Conservation (phyloP, 768 basidiomycete species). For the Gymnopilus junonius region DNA sequence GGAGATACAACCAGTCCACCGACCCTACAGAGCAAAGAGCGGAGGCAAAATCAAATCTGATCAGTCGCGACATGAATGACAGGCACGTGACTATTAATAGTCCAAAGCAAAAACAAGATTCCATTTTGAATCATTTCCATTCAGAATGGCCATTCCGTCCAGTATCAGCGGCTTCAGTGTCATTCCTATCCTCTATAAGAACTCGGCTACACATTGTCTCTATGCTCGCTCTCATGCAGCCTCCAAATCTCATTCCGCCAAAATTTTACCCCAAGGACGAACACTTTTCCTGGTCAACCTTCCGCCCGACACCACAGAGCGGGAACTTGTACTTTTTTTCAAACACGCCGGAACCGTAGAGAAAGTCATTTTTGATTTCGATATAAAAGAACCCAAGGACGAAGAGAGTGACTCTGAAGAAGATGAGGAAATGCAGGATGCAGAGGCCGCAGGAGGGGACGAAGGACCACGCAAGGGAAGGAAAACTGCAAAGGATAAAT, state of each 20-base stretch:
- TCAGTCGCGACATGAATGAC: no score
- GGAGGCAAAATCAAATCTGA: no score
- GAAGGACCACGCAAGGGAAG: conserved; percentile 43
- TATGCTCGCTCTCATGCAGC: conserved; percentile 73
- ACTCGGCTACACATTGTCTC: conserved; percentile 65
- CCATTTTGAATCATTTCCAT: no score
- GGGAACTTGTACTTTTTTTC: conserved; percentile 81
- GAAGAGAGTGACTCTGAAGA: conserved; percentile 47
- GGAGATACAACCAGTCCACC: no score
- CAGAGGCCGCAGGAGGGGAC: conserved; percentile 31
- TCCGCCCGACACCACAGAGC: conserved; percentile 85
- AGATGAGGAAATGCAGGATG: conserved; percentile 36
- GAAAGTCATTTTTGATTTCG: conserved; percentile 65
- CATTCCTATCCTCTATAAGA: conserved; percentile 46
- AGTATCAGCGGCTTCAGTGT: conserved; percentile 53
- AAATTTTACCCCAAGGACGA: conserved; percentile 10
- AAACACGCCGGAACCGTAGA: conserved; percentile 79
- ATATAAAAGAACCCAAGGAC: conserved; percentile 44
- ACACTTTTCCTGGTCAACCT: conserved; percentile 84
- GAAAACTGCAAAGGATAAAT: conserved; percentile 42
- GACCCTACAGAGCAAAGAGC: no score
- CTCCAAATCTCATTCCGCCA: conserved; percentile 31
- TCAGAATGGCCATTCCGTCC: conserved; percentile 30
- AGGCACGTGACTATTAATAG: no score
- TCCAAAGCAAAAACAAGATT: no score